Conservation (phyloP, 345 rosid genomes). For the Heritiera fomes region DNA sequence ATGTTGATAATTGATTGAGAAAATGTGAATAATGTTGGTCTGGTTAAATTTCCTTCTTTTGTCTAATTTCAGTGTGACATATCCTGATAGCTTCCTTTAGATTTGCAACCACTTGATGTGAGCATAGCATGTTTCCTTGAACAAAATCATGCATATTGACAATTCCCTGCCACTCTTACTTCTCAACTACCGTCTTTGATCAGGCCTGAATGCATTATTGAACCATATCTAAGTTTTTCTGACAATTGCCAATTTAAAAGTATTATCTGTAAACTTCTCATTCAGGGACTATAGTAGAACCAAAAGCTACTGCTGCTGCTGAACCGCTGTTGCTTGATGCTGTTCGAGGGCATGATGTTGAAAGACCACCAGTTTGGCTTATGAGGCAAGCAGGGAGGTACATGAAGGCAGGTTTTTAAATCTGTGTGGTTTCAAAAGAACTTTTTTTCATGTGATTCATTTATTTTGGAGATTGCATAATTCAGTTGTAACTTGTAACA, state of each 20-base stretch:
- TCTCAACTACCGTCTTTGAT: neutral
- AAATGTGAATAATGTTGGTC: neutral
- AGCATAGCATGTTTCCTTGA: neutral
- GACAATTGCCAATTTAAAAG: neutral
- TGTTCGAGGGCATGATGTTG: conserved; percentile 86
- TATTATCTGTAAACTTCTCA: conserved; percentile 16
- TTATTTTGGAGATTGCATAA: neutral
- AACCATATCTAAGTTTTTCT: neutral
- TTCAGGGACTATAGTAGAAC: conserved; percentile 62
- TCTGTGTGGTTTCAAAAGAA: conserved; percentile 14
- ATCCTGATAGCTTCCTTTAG: neutral
- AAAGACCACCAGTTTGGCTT: conserved; percentile 99
- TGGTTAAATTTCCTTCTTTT: neutral
- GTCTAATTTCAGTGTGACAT: neutral
- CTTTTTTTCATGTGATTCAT: neutral
- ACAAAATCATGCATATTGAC: neutral
- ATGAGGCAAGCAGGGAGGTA: conserved; percentile 99
- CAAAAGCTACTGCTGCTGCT: conserved; percentile 40
- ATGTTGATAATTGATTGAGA: conserved; percentile 7
- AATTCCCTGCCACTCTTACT: neutral
- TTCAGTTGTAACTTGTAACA: neutral
- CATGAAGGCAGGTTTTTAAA: conserved; percentile 86
- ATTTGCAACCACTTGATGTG: neutral
- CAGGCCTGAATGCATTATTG: neutral
- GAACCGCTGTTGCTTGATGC: conserved; percentile 92